Conservation (phyloP, 768 basidiomycete species). For the Boletus fagicola region DNA sequence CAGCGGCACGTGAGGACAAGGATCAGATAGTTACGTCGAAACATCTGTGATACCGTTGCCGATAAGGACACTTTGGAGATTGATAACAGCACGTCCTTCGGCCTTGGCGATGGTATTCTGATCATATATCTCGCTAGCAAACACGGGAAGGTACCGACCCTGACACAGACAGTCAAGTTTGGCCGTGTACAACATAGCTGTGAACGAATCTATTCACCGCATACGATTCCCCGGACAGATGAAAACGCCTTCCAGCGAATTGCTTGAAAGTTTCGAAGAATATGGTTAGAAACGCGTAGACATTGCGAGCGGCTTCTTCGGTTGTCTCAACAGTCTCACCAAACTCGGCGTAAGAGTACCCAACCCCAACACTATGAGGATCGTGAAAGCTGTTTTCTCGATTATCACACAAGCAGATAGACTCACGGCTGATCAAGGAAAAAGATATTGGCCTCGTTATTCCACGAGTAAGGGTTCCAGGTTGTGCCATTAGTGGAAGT, state of each 20-base stretch:
- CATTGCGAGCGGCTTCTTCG: constrained; percentile 75
- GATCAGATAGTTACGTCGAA: constrained; percentile 38
- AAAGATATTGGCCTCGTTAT: constrained; percentile 64
- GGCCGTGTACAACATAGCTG: background rate
- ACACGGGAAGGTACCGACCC: constrained; percentile 72
- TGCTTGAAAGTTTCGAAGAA: constrained; percentile 79
- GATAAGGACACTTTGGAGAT: constrained; percentile 71
- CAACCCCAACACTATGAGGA: constrained; percentile 55
- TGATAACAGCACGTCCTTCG: constrained; percentile 53
- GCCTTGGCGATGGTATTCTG: constrained; percentile 55
- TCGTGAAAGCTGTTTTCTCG: background rate
- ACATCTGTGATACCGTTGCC: constrained; percentile 68
- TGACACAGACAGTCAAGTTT: constrained; percentile 22
- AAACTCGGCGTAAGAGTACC: constrained; percentile 69
- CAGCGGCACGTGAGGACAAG: background rate
- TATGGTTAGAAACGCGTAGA: constrained; percentile 72
- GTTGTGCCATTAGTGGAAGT: constrained; percentile 55
- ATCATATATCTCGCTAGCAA: constrained; percentile 75
- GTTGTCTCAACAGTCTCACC: constrained; percentile 70
- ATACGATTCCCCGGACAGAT: constrained; percentile 73
- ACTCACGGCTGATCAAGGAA: constrained; percentile 64
- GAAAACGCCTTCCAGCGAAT: constrained; percentile 65
- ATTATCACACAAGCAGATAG: background rate
- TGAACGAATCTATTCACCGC: constrained; percentile 45
- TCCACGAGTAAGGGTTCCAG: constrained; percentile 68